Conservation (phyloP, 306 rosid genomes). For the Luffa acutangula region DNA sequence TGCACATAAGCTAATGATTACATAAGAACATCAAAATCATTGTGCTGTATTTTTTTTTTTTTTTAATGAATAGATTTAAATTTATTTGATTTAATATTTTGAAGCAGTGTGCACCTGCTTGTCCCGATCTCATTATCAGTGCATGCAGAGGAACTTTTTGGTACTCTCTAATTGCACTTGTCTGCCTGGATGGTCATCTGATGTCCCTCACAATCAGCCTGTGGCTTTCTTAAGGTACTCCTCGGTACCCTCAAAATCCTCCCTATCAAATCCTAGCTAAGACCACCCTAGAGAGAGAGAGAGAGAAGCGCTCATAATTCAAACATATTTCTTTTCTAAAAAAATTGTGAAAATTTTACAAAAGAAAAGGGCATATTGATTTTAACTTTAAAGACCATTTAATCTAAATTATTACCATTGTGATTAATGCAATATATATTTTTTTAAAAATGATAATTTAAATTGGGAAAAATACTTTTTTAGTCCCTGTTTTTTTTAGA, state of each 20-base stretch:
- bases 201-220: constrained; percentile 1
- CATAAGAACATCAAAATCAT: constrained; percentile 39
- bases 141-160: constrained; percentile 17
- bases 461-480: background rate
- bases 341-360: background rate
- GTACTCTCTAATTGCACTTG: constrained; percentile 26
- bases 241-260: constrained; percentile 3
- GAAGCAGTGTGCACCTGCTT: constrained; percentile 19
- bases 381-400: background rate
- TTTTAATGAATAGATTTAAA: background rate
- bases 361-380: background rate
- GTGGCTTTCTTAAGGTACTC: background rate
- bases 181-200: constrained; percentile 15
- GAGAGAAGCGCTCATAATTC: background rate
- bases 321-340: background rate
- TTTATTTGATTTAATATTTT: background rate
- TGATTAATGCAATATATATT: too few relatives aligned
- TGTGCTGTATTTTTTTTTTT: constrained; percentile 16
- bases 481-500: too few relatives aligned
- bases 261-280: constrained; percentile 3
- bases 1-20: constrained; percentile 50
- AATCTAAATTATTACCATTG: background rate
- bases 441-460: background rate
- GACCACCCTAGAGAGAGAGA: background rate
- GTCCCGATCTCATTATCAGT: constrained; percentile 26